Evolutionary conservation across 2,329 filamentous ascomycete species (phyloP).

Genomic region (Rhynchosporium graminicola): DNA sequence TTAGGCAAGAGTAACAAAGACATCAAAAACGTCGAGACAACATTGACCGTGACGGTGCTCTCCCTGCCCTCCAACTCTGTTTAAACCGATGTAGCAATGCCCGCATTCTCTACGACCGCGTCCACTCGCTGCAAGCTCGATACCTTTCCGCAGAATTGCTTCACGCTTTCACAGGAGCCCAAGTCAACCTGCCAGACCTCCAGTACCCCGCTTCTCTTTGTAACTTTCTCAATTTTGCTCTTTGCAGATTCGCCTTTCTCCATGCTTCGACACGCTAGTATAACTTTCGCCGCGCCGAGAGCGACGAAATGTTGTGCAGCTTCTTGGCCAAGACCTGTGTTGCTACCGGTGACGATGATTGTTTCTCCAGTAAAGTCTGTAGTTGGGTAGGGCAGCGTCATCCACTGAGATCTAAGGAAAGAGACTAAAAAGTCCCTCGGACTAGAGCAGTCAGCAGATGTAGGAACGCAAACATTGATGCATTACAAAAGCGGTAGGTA

Average conservation of each 20-base stretch:
- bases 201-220: slow-evolving; percentile 21
- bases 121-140: slow-evolving; percentile 47
- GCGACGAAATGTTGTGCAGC: slow-evolving; percentile 43
- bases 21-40: slow-evolving; percentile 40
- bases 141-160: slow-evolving; percentile 45
- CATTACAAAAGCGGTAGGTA: neutral
- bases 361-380: slow-evolving; percentile 32
- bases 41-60: slow-evolving; percentile 39
- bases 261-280: slow-evolving; percentile 30
- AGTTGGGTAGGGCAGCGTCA: slow-evolving; percentile 31
- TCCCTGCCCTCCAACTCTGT: slow-evolving; percentile 33
- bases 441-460: slow-evolving; percentile 13
- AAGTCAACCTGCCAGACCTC: slow-evolving; percentile 56
- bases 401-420: slow-evolving; percentile 37
- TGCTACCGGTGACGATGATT: slow-evolving; percentile 53
- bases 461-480: neutral
- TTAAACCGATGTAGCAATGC: slow-evolving; percentile 29
- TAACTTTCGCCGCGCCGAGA: slow-evolving; percentile 36
- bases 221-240: slow-evolving; percentile 20
- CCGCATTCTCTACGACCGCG: slow-evolving; percentile 46
- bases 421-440: slow-evolving; percentile 32
- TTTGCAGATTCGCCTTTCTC: slow-evolving; percentile 31
- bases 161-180: slow-evolving; percentile 48
- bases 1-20: slow-evolving; percentile 37
- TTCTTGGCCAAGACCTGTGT: slow-evolving; percentile 52